Evolutionary conservation across 2,329 filamentous ascomycete genomes (phyloP).

Genomic region (Diplodia corticola): DNA sequence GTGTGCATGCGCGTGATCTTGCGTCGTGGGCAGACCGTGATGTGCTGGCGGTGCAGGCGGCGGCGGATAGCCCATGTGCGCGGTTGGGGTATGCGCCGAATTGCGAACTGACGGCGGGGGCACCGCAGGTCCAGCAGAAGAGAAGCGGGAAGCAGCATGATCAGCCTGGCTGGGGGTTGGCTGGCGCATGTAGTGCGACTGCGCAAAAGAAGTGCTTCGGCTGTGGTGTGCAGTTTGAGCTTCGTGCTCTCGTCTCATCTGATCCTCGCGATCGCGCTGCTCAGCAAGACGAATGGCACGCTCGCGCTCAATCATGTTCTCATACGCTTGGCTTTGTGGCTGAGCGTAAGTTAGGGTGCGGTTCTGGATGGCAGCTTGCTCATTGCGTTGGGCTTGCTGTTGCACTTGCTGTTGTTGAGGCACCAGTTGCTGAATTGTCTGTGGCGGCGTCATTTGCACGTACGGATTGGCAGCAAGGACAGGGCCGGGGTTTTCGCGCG

Average conservation of each 20-base stretch:
- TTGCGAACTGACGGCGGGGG: constrained; percentile 3
- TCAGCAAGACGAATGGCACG: constrained; percentile 18
- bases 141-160: constrained; percentile 15
- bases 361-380: constrained; percentile 11
- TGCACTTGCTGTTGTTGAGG: constrained; percentile 5
- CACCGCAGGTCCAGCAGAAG: constrained; percentile 6
- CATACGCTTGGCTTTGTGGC: constrained; percentile 8
- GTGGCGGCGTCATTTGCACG: constrained; percentile 20
- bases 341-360: constrained; percentile 12
- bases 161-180: constrained; percentile 20
- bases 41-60: constrained; percentile 16
- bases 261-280: constrained; percentile 11
- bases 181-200: constrained; percentile 15
- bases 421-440: constrained; percentile 11
- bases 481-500: constrained; percentile 1
- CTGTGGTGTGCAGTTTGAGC: constrained; percentile 11
- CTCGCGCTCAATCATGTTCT: constrained; percentile 10
- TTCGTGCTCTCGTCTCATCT: constrained; percentile 13
- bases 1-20: not conserved
- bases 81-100: constrained; percentile 14
- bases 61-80: constrained; percentile 18
- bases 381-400: constrained; percentile 16
- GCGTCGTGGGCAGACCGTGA: not conserved
- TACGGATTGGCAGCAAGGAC: constrained; percentile 18
- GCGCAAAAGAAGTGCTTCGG: constrained; percentile 8